Base-by-base conservation (phyloP, 73 alveolate species). In the Paramecium caudatum region DNA sequence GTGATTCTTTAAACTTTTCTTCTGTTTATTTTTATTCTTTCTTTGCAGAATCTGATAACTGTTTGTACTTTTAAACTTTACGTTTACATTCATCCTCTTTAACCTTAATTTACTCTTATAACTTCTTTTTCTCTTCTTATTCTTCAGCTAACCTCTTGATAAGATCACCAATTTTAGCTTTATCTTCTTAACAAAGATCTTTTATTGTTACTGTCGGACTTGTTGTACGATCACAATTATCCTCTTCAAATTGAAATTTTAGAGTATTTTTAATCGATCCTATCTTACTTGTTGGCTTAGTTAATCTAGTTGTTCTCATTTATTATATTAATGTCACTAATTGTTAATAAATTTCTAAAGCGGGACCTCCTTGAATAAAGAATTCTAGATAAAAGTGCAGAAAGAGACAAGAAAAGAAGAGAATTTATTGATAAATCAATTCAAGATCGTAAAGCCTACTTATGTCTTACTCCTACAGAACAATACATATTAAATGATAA, bases 141-240 rank as follows among this genome's bases (percentile, higher is more conserved):
- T 97, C 99, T 37, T 94, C 78, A 7, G 99, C 98, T 61, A 97
- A 85, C 82, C 96, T 96, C 88, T 96, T 97, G 12, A 97, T 96
- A 27, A 97, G 90, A 62, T 97, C 99, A n/a, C 99, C 99, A 1
- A 97, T 97, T 90, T 97, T 97, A 23, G 97, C 95, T 82, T 97
- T 97, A 91, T 97, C 99, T 91, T 97, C 99, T 4, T 98, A 98
- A 86, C 99, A 97, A 36, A 97, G 84, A 91, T 97, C 99, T 61
- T 94, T 90, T 46, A 97, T 92, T 55, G 97, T 92, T 5, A 95
- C 93, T 23, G 90, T 68, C 6, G 87, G 41, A 30, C 92, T 80
- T 15, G 88, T 41, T 39, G 88, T 74, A 27, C 80, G 80, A 55
- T 55, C 80, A 3, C 19, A 30, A 10, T 36, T 74, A 21, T 74